Percentiles rank a stretch among this genome's conserved stretches.
These are phyloP conservation scores for Mycena galericulata DNA, from an alignment of 768 basidiomycete genomes.

Conservation along the genomic window DNA sequence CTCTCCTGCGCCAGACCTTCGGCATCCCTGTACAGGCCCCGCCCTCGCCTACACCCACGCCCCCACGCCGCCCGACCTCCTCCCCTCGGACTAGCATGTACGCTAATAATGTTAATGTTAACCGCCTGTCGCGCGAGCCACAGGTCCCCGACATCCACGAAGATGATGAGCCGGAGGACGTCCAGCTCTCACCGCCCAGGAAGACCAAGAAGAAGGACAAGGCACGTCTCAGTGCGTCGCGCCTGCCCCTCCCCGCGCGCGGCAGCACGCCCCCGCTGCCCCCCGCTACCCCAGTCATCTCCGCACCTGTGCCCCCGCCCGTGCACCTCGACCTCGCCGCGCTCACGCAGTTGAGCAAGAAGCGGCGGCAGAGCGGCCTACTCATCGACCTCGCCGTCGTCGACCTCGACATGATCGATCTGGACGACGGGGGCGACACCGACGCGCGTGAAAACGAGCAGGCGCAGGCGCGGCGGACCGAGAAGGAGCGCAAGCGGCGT, in stretches of 20 bases:
- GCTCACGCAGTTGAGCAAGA: constrained; percentile 41
- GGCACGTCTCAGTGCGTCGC: constrained; percentile 49
- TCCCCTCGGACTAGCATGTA: constrained; percentile 39
- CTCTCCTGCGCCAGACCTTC: constrained; percentile 72
- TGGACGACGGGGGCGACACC: constrained; percentile 35
- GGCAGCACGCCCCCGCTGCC: constrained; percentile 29
- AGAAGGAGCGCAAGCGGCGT: constrained; percentile 17
- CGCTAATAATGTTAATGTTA: constrained; percentile 35
- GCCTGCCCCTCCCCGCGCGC: constrained; percentile 36
- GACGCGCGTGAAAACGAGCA: constrained; percentile 60
- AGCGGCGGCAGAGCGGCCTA: constrained; percentile 55
- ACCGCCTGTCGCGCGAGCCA: constrained; percentile 52
- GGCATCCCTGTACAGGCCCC: constrained; percentile 48
- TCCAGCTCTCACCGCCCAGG: constrained; percentile 30
- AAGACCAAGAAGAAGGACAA: constrained; percentile 42
- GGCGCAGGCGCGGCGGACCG: constrained; percentile 39
- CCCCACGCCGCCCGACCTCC: constrained; percentile 27
- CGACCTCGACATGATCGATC: constrained; percentile 34
- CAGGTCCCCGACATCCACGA: constrained; percentile 50
- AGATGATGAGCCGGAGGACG: constrained; percentile 33
- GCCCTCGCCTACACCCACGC: constrained; percentile 30
- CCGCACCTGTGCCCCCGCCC: not conserved
- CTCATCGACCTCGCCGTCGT: constrained; percentile 55
- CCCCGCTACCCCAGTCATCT: not conserved
- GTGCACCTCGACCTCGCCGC: constrained; percentile 27